Base-by-base conservation (phyloP, 2,329 filamentous ascomycete species). In the Stemphylium beticola region DNA sequence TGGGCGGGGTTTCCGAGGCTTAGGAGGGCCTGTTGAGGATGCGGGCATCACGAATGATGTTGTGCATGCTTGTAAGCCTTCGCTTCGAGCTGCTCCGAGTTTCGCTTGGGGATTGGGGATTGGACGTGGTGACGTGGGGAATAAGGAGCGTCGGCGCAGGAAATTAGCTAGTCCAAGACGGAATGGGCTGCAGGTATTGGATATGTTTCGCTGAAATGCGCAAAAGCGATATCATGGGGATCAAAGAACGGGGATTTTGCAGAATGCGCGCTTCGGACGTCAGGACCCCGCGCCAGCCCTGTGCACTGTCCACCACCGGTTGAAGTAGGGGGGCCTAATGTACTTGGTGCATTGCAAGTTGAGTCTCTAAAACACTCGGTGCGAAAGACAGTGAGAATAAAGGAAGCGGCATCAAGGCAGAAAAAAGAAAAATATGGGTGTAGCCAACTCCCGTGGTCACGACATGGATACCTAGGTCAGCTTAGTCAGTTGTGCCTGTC, bases 1-100 rank as follows among this genome's bases (percentile, higher is more conserved):
- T 57, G 78, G 79, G 41, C 77, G 69, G 51, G 72, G 71, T 58
- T 74, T 75, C 39, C 71, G 71, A 56, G 67, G 62, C 57, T 71
- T 72, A 40, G 62, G 47, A 55, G 58, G 58, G 47, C 58, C 64
- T 69, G 61, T 61, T 55, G 65, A 58, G 55, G 62, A 54, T 54
- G 58, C 50, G 17, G 69, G 67, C 69, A 72, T 73, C 41, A 58
- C 60, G 57, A 52, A 48, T 36, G 52, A 46, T 45, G 57, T 53
- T 55, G 64, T 55, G 58, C 63, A 68, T 69, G 53, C 57, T 62
- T 56, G 44, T 52, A 42, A 56, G 62, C 44, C 58, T 68, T 67
- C 64, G 68, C 60, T 59, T 69, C 66, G 66, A 66, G 64, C 62
- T 40, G 24, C 41, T 55, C 31, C 58, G 48, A 46, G 38, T 47